Evolutionary conservation across 768 basidiomycete genomes (phyloP).

Genomic region (Trametes cubensis): DNA sequence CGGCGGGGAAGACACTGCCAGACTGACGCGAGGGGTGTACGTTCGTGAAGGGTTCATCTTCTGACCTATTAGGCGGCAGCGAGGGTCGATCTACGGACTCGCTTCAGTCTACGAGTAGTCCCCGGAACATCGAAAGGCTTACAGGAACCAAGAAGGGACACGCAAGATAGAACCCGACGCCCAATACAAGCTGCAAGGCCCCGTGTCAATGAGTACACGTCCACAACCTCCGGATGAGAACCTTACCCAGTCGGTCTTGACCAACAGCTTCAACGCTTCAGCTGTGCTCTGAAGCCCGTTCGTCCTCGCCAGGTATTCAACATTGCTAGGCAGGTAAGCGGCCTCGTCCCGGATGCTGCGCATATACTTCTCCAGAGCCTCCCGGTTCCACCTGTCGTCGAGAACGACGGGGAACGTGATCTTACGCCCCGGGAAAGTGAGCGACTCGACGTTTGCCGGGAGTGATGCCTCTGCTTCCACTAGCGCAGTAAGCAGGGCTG

Average conservation of each 20-base stretch:
- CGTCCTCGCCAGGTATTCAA: constrained; percentile 65
- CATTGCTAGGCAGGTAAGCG: constrained; percentile 68
- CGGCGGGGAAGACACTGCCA: neutral
- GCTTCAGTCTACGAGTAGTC: neutral
- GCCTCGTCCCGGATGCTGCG: constrained; percentile 55
- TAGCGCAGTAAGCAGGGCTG: constrained; percentile 45
- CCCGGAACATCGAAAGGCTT: constrained; percentile 19
- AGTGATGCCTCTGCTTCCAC: constrained; percentile 42
- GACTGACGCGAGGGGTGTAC: constrained; percentile 57
- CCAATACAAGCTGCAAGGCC: constrained; percentile 55
- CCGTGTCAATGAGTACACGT: neutral
- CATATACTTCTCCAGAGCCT: constrained; percentile 62
- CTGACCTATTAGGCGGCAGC: constrained; percentile 61
- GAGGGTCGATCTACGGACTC: constrained; percentile 51
- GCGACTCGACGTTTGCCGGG: constrained; percentile 42
- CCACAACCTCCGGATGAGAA: neutral
- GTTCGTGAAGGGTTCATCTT: constrained; percentile 79
- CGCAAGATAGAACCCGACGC: constrained; percentile 65
- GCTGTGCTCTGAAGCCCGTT: constrained; percentile 53
- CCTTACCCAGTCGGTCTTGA: constrained; percentile 53
- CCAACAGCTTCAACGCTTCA: constrained; percentile 50
- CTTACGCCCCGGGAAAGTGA: constrained; percentile 52
- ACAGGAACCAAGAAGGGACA: constrained; percentile 67
- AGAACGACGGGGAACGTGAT: constrained; percentile 65
- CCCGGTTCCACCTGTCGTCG: constrained; percentile 59